Conservation (phyloP, 768 basidiomycete species). For the Boletus sp. region DNA sequence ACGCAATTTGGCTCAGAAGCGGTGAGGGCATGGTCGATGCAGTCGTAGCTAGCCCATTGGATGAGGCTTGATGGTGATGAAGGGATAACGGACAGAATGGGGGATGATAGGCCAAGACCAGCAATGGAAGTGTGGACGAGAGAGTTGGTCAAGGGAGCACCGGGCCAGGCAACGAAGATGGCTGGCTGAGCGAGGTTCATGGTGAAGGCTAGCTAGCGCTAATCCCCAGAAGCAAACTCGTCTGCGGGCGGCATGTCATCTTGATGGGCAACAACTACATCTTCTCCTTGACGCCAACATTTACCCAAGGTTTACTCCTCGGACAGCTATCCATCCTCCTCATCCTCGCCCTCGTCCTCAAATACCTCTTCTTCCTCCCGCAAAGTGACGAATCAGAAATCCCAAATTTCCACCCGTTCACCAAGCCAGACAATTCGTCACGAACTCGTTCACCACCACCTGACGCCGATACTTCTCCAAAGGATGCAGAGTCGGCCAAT, state of each 20-base stretch:
- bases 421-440: slow-evolving; percentile 45
- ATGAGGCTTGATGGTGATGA: slow-evolving; percentile 36
- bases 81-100: slow-evolving; percentile 29
- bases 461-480: slow-evolving; percentile 6
- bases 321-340: slow-evolving; percentile 88
- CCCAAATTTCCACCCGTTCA: slow-evolving; percentile 56
- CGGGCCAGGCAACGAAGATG: slow-evolving; percentile 52
- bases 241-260: not conserved
- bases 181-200: slow-evolving; percentile 5
- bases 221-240: not conserved
- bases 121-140: slow-evolving; percentile 45
- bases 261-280: slow-evolving; percentile 48
- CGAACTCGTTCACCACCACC: slow-evolving; percentile 33
- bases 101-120: slow-evolving; percentile 26
- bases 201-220: not conserved
- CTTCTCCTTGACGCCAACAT: slow-evolving; percentile 78
- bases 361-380: slow-evolving; percentile 93
- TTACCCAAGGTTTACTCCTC: slow-evolving; percentile 91
- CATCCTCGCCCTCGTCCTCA: slow-evolving; percentile 76
- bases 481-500: slow-evolving; percentile 67
- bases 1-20: slow-evolving; percentile 45
- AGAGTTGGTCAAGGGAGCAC: slow-evolving; percentile 49
- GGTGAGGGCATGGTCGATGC: slow-evolving; percentile 73
- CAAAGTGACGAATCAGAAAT: slow-evolving; percentile 53
- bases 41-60: slow-evolving; percentile 90